These are phyloP conservation scores for Lactifluus pinguis DNA, from an alignment of 768 basidiomycete species.

Conservation along the genomic window DNA sequence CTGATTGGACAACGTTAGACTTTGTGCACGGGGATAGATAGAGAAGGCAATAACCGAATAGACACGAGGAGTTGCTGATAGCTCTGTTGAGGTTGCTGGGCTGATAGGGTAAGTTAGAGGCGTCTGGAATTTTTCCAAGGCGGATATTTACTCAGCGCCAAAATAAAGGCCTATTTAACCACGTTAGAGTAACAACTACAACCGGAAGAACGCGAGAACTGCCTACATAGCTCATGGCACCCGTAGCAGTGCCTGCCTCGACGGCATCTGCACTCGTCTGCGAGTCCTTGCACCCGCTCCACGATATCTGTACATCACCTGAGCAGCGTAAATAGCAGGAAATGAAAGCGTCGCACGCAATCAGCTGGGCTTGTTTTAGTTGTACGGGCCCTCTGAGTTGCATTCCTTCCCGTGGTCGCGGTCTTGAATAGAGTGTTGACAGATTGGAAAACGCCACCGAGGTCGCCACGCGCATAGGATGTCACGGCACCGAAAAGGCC, in stretches of 20 bases:
- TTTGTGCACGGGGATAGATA: neutral
- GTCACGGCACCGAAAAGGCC: conserved; percentile 71
- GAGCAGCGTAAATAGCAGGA: neutral
- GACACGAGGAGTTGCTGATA: conserved; percentile 55
- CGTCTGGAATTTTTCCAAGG: neutral
- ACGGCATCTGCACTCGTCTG: conserved; percentile 78
- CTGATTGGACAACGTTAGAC: conserved; percentile 25
- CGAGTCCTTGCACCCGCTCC: conserved; percentile 77
- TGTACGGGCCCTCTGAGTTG: conserved; percentile 47
- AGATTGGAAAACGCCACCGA: conserved; percentile 66
- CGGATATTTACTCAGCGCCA: conserved; percentile 39
- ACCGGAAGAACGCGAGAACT: neutral
- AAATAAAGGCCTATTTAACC: conserved; percentile 46
- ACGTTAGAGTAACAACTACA: neutral
- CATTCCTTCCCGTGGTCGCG: conserved; percentile 54
- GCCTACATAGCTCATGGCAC: conserved; percentile 75
- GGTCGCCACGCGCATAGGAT: conserved; percentile 72
- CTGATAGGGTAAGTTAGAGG: conserved; percentile 22
- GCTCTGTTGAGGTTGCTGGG: conserved; percentile 45
- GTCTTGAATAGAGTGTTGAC: conserved; percentile 68
- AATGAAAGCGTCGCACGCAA: conserved; percentile 43
- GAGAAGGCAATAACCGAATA: conserved; percentile 35
- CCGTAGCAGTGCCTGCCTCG: conserved; percentile 63
- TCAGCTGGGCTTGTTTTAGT: conserved; percentile 81
- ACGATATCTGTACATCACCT: conserved; percentile 52